phyloP scores from a whole-genome alignment of 768 basidiomycete species.

The Tulasnella calospora region DNA sequence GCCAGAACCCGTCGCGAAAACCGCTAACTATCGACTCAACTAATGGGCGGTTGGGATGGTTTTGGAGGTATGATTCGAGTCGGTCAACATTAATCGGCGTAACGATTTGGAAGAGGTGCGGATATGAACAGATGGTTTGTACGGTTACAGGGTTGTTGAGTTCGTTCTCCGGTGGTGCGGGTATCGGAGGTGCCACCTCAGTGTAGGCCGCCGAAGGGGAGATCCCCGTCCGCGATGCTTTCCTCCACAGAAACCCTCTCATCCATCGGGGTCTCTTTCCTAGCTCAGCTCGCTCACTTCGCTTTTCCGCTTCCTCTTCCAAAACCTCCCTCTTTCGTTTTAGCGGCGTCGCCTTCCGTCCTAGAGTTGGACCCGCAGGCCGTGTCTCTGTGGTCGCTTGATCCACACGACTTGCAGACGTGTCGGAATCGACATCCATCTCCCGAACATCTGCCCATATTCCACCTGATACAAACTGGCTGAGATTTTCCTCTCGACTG shows the following conservation, averaged over 20 bases:
- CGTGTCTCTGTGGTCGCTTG: slow-evolving; percentile 8
- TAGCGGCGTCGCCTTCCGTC: neutral
- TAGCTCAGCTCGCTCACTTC: neutral
- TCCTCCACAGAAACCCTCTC: slow-evolving; percentile 8
- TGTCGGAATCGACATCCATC: slow-evolving; percentile 23
- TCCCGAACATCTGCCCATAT: neutral
- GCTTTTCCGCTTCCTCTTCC: neutral
- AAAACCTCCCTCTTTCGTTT: neutral
- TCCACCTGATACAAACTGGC: slow-evolving; percentile 9
- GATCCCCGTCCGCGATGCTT: neutral
- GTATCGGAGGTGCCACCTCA: slow-evolving; percentile 10
- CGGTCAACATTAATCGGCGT: slow-evolving; percentile 39
- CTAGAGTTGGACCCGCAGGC: neutral
- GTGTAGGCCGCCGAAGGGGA: slow-evolving; percentile 3
- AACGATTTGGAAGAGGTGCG: slow-evolving; percentile 39
- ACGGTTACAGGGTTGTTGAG: slow-evolving; percentile 27
- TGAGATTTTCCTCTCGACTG: neutral
- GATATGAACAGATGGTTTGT: slow-evolving; percentile 33
- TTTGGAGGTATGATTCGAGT: slow-evolving; percentile 33
- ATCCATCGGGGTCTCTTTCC: slow-evolving; percentile 3
- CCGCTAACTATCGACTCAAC: slow-evolving; percentile 37
- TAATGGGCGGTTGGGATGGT: slow-evolving; percentile 41
- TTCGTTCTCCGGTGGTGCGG: slow-evolving; percentile 3
- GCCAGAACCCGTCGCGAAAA: slow-evolving; percentile 46
- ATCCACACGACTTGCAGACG: slow-evolving; percentile 16